Percentiles rank a stretch among this genome's conserved stretches.
These are phyloP conservation scores for Ascoidea tarda DNA, from an alignment of 805 yeast species.

Conservation along the genomic window DNA sequence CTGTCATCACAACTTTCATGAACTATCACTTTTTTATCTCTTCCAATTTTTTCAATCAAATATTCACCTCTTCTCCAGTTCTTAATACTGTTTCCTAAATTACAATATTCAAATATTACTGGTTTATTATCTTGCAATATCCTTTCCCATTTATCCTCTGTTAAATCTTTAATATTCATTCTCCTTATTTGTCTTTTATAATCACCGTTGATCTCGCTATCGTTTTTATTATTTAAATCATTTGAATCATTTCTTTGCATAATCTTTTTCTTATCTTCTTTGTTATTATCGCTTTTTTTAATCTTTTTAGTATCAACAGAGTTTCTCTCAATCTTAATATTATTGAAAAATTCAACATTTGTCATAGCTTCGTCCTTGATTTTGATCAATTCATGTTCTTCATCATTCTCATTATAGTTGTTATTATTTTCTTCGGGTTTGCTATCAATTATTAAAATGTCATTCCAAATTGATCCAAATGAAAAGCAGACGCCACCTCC, in stretches of 20 bases:
- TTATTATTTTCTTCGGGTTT: neutral
- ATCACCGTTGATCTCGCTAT: no score
- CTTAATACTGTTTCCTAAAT: conserved; percentile 15
- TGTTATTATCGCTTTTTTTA: neutral
- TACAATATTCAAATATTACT: conserved; percentile 11
- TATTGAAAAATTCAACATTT: neutral
- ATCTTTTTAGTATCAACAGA: neutral
- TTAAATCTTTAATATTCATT: conserved; percentile 1
- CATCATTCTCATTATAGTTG: neutral
- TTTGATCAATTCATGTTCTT: neutral
- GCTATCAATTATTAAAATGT: conserved; percentile 1
- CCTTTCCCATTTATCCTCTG: conserved; percentile 2
- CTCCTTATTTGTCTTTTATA: neutral
- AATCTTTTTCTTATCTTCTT: neutral
- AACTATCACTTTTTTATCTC: conserved; percentile 14
- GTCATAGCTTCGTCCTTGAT: neutral
- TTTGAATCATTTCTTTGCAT: no score
- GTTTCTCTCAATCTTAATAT: neutral
- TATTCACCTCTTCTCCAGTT: conserved; percentile 18
- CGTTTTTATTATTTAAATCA: no score
- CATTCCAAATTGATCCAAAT: conserved; percentile 49
- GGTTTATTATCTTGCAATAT: conserved; percentile 12
- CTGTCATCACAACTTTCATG: conserved; percentile 12
- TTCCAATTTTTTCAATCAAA: conserved; percentile 15
- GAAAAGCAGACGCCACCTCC: conserved; percentile 82